Percentiles rank a stretch among this genome's conserved stretches.
phyloP scores from a whole-genome alignment of 768 basidiomycete genomes.

The Holtermanniella nyarrowii region DNA sequence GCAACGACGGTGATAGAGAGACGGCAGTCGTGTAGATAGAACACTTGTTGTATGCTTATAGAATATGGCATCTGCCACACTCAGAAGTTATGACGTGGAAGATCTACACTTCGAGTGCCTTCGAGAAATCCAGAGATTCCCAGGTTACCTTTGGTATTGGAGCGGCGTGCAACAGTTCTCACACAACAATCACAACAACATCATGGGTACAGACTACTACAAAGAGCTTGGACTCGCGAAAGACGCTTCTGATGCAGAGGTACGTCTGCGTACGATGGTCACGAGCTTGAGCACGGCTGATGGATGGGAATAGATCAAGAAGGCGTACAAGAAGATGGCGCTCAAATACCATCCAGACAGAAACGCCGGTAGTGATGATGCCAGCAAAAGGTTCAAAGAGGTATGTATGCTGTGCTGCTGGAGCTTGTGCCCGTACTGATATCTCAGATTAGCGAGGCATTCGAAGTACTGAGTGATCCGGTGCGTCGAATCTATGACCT shows the following conservation, averaged over 20 bases:
- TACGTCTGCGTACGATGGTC: constrained; percentile 80
- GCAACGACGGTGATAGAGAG: not conserved
- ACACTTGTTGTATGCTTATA: not conserved
- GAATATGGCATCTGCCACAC: not conserved
- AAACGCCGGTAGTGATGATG: constrained; percentile 51
- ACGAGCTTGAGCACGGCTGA: too few relatives aligned
- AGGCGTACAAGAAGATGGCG: constrained; percentile 54
- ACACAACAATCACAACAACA: constrained; percentile 4
- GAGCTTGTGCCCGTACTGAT: too few relatives aligned
- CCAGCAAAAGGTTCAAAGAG: constrained; percentile 85
- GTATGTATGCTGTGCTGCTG: constrained; percentile 41
- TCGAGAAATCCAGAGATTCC: too few relatives aligned
- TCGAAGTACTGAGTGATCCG: constrained; percentile 78
- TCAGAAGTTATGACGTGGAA: too few relatives aligned
- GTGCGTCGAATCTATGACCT: constrained; percentile 18
- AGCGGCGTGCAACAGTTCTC: too few relatives aligned
- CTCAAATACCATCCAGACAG: constrained; percentile 77
- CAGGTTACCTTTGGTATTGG: too few relatives aligned
- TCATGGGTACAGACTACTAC: constrained; percentile 85
- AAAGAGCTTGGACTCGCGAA: constrained; percentile 63
- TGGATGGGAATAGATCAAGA: constrained; percentile 54
- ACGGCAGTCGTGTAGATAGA: too few relatives aligned
- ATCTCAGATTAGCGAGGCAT: constrained; percentile 76
- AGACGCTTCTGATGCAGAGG: constrained; percentile 62
- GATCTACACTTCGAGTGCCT: too few relatives aligned